Percentiles rank a stretch among this genome's conserved stretches.
phyloP scores from a whole-genome alignment of 306 rosid species.

The Glycine tomentella region DNA sequence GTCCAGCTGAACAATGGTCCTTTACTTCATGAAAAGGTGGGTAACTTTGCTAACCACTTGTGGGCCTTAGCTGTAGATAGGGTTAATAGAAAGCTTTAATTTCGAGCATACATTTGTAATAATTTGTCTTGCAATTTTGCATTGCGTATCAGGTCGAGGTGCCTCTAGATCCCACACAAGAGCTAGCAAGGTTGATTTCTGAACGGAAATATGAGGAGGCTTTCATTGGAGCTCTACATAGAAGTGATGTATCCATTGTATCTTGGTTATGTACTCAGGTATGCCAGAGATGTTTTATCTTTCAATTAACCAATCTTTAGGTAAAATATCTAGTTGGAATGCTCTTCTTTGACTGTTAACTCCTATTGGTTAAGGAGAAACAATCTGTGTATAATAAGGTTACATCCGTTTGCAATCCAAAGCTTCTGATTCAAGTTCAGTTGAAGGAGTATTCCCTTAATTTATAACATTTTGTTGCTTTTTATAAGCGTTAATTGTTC shows the following conservation, averaged over 20 bases:
- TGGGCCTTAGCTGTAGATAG: not conserved
- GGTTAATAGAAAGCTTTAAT: conserved; percentile 1
- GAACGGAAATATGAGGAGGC: conserved; percentile 95
- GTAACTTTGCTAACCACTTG: conserved; percentile 13
- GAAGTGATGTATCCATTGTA: conserved; percentile 90
- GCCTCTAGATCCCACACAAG: conserved; percentile 89
- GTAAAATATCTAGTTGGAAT: conserved; percentile 8
- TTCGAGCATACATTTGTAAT: conserved; percentile 12
- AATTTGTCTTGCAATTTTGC: conserved; percentile 26
- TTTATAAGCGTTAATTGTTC: conserved; percentile 1
- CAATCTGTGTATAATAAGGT: too few relatives aligned
- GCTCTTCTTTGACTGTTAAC: not conserved
- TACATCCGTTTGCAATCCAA: not conserved
- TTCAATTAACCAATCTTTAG: not conserved
- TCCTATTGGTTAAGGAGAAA: not conserved
- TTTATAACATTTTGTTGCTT: conserved; percentile 1
- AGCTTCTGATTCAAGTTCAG: not conserved
- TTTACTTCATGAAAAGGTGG: conserved; percentile 87
- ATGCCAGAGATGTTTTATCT: conserved; percentile 26
- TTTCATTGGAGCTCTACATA: conserved; percentile 81
- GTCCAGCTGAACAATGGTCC: conserved; percentile 83
- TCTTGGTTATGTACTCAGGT: conserved; percentile 99
- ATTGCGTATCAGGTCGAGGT: conserved; percentile 73
- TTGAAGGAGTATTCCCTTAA: not conserved
- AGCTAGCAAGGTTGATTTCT: conserved; percentile 78